Evolutionary conservation across 2,329 filamentous ascomycete species (phyloP).

Genomic region (Fusarium robinianum): DNA sequence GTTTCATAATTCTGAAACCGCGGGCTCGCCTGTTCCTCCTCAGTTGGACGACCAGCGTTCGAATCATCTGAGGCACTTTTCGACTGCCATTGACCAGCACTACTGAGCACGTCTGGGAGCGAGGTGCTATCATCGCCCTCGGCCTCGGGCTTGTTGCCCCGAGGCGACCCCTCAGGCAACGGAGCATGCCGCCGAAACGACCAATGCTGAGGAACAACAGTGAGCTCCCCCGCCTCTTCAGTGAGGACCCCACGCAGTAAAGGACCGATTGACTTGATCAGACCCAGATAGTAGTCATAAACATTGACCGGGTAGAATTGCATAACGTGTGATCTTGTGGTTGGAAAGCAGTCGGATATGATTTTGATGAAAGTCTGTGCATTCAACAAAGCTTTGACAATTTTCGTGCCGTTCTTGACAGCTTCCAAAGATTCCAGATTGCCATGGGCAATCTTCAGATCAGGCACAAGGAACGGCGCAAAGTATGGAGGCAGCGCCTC

Average conservation of each 20-base stretch:
- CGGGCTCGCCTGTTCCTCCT: constrained; percentile 49
- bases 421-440: constrained; percentile 45
- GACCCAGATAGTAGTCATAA: constrained; percentile 77
- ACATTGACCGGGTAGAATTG: constrained; percentile 79
- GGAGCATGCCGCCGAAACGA: constrained; percentile 43
- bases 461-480: constrained; percentile 62
- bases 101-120: constrained; percentile 40
- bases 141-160: constrained; percentile 25
- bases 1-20: constrained; percentile 76
- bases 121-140: constrained; percentile 39
- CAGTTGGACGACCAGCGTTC: constrained; percentile 42
- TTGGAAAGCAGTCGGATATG: constrained; percentile 74
- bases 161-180: constrained; percentile 25
- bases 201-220: constrained; percentile 73
- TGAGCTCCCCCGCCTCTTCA: constrained; percentile 79
- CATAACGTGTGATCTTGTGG: constrained; percentile 64
- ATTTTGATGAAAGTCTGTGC: constrained; percentile 77
- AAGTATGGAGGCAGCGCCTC: constrained; percentile 69
- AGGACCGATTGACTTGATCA: constrained; percentile 76
- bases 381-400: constrained; percentile 77
- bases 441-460: constrained; percentile 39
- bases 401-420: constrained; percentile 69
- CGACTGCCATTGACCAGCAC: constrained; percentile 35
- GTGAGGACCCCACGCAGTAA: constrained; percentile 80
- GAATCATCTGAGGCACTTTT: constrained; percentile 30